Conservation (phyloP, 495 filamentous ascomycete species). For the Aspergillus taichungensis region DNA sequence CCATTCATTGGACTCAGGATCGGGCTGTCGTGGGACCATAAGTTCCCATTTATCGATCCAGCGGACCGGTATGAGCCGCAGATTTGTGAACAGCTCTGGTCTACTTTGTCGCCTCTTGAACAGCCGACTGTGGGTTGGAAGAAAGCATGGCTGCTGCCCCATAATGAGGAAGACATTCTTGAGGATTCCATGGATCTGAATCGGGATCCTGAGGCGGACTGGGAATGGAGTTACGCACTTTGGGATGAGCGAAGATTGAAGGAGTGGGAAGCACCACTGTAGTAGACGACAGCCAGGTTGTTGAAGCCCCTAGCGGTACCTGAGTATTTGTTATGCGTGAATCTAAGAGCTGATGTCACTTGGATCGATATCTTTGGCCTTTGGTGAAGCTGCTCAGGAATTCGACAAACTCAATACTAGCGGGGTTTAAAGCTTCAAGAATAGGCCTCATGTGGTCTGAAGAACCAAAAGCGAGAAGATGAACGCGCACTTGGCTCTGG, state of each 20-base stretch:
- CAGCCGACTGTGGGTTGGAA: constrained; percentile 12
- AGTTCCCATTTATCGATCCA: constrained; percentile 8
- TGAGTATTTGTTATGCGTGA: too few relatives aligned
- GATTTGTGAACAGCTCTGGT: constrained; percentile 12
- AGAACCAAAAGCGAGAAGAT: too few relatives aligned
- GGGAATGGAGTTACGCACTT: constrained; percentile 8
- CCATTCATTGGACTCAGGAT: constrained; percentile 1
- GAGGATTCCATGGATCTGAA: constrained; percentile 1
- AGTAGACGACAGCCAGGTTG: constrained; percentile 2
- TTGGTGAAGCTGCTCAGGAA: too few relatives aligned
- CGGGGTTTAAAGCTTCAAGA: too few relatives aligned
- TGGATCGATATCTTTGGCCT: too few relatives aligned
- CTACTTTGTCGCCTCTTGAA: constrained; percentile 8
- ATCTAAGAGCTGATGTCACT: too few relatives aligned
- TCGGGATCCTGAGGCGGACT: neutral
- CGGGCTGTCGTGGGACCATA: neutral
- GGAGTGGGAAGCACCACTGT: constrained; percentile 3
- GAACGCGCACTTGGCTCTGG: too few relatives aligned
- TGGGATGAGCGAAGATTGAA: constrained; percentile 2
- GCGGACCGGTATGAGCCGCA: constrained; percentile 6
- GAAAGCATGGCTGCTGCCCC: constrained; percentile 1
- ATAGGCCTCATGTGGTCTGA: too few relatives aligned
- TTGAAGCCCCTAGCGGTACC: neutral
- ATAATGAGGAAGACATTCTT: neutral
- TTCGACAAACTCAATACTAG: too few relatives aligned